Evolutionary conservation across 108 stramenopile species (phyloP).

Genomic region (Skeletonema potamos): DNA sequence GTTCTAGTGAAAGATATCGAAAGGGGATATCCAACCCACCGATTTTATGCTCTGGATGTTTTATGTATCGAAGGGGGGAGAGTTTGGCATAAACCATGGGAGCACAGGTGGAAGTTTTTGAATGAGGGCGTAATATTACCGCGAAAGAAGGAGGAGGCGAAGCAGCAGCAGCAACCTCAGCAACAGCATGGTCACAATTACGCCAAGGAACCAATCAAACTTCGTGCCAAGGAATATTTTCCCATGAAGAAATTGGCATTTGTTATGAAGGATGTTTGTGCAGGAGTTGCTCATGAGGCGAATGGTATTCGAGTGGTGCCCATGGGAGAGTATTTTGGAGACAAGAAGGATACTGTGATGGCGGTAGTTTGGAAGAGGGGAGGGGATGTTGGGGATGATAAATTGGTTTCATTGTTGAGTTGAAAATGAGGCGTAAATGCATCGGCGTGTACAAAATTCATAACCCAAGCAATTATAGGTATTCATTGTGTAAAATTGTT

Average conservation of each 20-base stretch:
- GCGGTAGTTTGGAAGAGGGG: constrained; percentile 27
- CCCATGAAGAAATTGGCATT: constrained; percentile 43
- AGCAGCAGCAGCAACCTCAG: neutral
- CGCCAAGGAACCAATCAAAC: constrained; percentile 35
- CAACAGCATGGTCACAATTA: constrained; percentile 15
- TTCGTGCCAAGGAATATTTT: constrained; percentile 54
- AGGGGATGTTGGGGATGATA: neutral
- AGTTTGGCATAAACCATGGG: constrained; percentile 46
- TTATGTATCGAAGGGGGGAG: constrained; percentile 44
- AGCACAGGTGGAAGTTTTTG: constrained; percentile 40
- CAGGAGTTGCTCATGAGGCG: constrained; percentile 40
- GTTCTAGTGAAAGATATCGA: constrained; percentile 40
- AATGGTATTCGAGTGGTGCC: constrained; percentile 39
- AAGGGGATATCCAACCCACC: constrained; percentile 6
- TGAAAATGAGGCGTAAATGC: neutral
- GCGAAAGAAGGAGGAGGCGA: constrained; percentile 42
- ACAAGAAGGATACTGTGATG: neutral
- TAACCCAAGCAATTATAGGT: neutral
- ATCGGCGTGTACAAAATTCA: neutral
- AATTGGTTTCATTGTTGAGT: neutral
- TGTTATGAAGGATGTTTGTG: constrained; percentile 48
- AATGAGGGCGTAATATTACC: constrained; percentile 45
- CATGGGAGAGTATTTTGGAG: constrained; percentile 25
- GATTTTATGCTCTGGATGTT: constrained; percentile 43
- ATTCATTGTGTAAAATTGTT: too few species aligned